Evolutionary conservation across 1,284 basidiomycete species (phyloP).

Genomic region (Trichosporon asahii): DNA sequence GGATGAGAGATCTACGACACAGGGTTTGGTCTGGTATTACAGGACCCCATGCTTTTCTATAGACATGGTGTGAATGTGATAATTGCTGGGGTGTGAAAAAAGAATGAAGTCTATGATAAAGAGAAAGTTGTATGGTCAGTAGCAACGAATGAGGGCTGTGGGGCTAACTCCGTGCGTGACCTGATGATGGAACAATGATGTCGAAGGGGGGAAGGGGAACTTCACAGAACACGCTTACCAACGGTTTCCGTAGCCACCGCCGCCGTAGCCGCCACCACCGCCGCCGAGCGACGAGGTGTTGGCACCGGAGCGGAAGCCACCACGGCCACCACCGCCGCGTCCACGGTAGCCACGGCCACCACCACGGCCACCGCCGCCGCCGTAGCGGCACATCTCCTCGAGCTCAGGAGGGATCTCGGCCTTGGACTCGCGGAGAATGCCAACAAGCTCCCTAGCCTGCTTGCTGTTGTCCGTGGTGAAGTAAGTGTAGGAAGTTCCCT

Average conservation of each 20-base stretch:
- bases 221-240: conserved; percentile 24
- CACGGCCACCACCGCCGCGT: conserved; percentile 57
- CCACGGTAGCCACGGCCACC: conserved; percentile 55
- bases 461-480: conserved; percentile 95
- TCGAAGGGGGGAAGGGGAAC: neutral
- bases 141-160: conserved; percentile 15
- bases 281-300: conserved; percentile 25
- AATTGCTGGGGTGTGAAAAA: conserved; percentile 16
- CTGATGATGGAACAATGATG: conserved; percentile 4
- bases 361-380: conserved; percentile 58
- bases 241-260: conserved; percentile 43
- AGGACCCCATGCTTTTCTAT: conserved; percentile 14
- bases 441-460: conserved; percentile 84
- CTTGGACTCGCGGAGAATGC: conserved; percentile 86
- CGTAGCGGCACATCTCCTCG: conserved; percentile 87
- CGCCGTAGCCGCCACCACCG: conserved; percentile 42
- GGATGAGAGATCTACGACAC: conserved; percentile 1
- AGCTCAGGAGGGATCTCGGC: conserved; percentile 82
- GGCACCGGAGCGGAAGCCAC: conserved; percentile 34
- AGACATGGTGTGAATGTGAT: conserved; percentile 14
- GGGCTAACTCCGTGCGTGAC: conserved; percentile 11
- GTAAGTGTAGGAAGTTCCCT: conserved; percentile 83
- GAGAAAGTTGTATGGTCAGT: conserved; percentile 8
- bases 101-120: conserved; percentile 18
- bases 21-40: conserved; percentile 7